Percentiles rank a stretch among this genome's conserved stretches.
Conservation (phyloP, 1,284 basidiomycete species). For the Cryptococcus deneoformans region DNA sequence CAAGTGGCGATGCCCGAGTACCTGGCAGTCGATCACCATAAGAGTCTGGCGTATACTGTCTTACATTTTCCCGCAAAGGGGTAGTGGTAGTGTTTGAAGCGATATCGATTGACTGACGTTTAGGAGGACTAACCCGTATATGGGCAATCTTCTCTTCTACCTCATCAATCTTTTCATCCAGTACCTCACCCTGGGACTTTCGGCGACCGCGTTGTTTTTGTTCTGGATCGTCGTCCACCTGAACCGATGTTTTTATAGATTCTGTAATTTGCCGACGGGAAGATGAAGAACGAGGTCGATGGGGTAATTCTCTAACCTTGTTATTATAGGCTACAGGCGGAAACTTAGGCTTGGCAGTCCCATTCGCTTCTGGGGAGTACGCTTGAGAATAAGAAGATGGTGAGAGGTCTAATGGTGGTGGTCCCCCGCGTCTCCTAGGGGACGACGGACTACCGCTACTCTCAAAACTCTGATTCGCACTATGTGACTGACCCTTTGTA, state of each 20-base stretch:
- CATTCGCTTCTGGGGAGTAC: too few species aligned
- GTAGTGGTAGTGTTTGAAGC: too few species aligned
- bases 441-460: background rate
- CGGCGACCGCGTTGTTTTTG: background rate
- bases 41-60: too few species aligned
- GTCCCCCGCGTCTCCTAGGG: background rate
- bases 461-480: too few species aligned
- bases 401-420: background rate
- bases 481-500: conserved; percentile 1
- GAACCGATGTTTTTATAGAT: background rate
- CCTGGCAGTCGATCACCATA: too few species aligned
- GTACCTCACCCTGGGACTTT: conserved; percentile 9
- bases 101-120: too few species aligned
- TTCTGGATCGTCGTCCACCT: conserved; percentile 1
- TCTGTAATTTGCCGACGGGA: conserved; percentile 4
- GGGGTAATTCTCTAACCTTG: background rate
- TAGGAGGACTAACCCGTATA: too few species aligned
- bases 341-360: too few species aligned
- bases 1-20: background rate
- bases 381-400: background rate
- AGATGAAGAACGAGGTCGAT: too few species aligned
- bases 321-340: too few species aligned
- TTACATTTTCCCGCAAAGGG: too few species aligned
- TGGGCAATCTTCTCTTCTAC: conserved; percentile 31
- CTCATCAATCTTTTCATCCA: conserved; percentile 36